A percentile compares a stretch with the other conserved stretches of the same genome.
phyloP scores from a whole-genome alignment of 2,329 filamentous ascomycete genomes.

The Fusarium sambucinum region DNA sequence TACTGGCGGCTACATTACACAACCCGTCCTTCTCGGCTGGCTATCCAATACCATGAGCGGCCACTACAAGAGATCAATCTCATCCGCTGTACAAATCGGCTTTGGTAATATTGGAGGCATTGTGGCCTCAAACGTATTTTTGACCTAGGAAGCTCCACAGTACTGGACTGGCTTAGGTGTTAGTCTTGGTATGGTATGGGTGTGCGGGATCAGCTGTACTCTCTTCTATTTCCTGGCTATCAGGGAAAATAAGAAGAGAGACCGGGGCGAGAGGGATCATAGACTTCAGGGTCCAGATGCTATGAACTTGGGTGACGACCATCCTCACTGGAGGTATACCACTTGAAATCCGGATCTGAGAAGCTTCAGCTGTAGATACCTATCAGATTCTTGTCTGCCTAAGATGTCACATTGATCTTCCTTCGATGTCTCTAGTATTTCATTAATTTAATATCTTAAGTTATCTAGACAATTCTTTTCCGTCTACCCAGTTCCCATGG shows the following conservation, averaged over 20 bases:
- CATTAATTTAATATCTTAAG: too few species aligned
- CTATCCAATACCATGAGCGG: conserved; percentile 72
- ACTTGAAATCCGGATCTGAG: background rate
- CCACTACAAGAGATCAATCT: conserved; percentile 12
- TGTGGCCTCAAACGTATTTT: conserved; percentile 23
- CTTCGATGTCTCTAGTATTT: too few species aligned
- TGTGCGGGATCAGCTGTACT: conserved; percentile 5
- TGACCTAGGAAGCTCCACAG: conserved; percentile 5
- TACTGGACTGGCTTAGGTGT: conserved; percentile 24
- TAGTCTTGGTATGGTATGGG: conserved; percentile 19
- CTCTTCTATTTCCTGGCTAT: conserved; percentile 12
- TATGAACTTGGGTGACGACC: conserved; percentile 8
- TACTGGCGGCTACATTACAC: conserved; percentile 13
- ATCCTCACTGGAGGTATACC: conserved; percentile 15
- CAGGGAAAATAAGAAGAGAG: conserved; percentile 24
- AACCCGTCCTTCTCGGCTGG: conserved; percentile 74
- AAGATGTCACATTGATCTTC: too few species aligned
- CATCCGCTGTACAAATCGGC: background rate
- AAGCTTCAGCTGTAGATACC: too few species aligned
- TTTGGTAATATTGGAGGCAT: conserved; percentile 64
- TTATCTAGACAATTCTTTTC: too few species aligned
- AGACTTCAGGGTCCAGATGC: background rate
- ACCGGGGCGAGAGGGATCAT: conserved; percentile 18
- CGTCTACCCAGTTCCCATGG: too few species aligned
- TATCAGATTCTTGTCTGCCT: too few species aligned